A percentile compares a stretch with the other conserved stretches of the same genome.
Conservation (phyloP, 2,329 filamentous ascomycete species). For the Pyricularia pennisetigena region DNA sequence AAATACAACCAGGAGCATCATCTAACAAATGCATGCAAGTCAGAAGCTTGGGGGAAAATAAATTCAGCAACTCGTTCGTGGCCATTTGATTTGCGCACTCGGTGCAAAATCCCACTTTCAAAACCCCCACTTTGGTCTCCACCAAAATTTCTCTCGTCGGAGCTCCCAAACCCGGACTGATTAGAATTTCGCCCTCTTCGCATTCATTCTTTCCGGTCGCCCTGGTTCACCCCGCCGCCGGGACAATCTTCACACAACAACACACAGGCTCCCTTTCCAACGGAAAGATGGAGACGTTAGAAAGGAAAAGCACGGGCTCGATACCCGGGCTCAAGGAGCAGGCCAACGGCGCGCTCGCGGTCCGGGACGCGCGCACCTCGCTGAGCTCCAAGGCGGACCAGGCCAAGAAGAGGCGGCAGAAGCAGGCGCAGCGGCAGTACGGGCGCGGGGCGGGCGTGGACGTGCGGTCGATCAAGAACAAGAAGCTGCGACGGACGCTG, state of each 20-base stretch:
- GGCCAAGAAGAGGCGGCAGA: slow-evolving; percentile 39
- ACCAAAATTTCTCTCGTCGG: neutral
- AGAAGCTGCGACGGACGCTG: slow-evolving; percentile 77
- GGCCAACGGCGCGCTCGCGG: slow-evolving; percentile 42
- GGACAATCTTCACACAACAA: neutral
- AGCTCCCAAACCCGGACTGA: neutral
- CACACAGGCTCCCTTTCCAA: neutral
- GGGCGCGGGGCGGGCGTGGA: slow-evolving; percentile 73
- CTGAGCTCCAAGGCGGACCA: slow-evolving; percentile 41
- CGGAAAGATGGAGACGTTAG: slow-evolving; percentile 7
- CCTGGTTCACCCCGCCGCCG: neutral
- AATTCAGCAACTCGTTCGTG: neutral
- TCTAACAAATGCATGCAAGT: neutral
- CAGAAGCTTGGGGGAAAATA: neutral
- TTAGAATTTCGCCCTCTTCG: neutral
- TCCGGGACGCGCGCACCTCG: slow-evolving; percentile 34
- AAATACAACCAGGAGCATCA: neutral
- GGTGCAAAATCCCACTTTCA: neutral
- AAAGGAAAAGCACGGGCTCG: slow-evolving; percentile 18
- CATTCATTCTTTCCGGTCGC: neutral
- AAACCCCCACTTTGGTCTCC: neutral
- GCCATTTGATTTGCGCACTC: neutral
- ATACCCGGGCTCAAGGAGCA: slow-evolving; percentile 18
- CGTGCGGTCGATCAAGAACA: slow-evolving; percentile 68
- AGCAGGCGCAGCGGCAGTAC: slow-evolving; percentile 65